phyloP scores from a whole-genome alignment of 2,329 filamentous ascomycete species.

The Beauveria bassiana region DNA sequence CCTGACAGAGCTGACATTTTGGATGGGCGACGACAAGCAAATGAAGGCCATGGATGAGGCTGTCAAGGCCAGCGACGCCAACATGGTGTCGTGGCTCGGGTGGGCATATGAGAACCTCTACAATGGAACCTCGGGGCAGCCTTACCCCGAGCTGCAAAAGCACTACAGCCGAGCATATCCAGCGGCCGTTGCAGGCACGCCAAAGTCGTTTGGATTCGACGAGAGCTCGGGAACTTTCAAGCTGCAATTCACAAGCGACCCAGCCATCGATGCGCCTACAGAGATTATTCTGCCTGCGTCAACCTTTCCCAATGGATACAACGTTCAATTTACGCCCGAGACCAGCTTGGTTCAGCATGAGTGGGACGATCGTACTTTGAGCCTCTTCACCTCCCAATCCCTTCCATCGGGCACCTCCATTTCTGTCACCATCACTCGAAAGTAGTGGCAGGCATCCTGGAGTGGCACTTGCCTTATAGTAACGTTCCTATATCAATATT shows the following conservation, averaged over 20 bases:
- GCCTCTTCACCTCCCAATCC: conserved; percentile 11
- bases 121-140: conserved; percentile 12
- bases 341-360: conserved; percentile 9
- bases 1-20: conserved; percentile 15
- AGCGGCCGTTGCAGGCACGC: conserved; percentile 13
- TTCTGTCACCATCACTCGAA: conserved; percentile 7
- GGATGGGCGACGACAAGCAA: conserved; percentile 15
- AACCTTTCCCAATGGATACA: conserved; percentile 13
- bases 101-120: conserved; percentile 18
- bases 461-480: background rate
- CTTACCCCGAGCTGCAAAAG: conserved; percentile 13
- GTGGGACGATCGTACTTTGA: conserved; percentile 12
- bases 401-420: background rate
- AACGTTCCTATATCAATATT: background rate
- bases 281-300: conserved; percentile 14
- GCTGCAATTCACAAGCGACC: conserved; percentile 12
- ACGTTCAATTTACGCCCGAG: conserved; percentile 5
- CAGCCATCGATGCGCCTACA: conserved; percentile 12
- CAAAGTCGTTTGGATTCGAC: conserved; percentile 13
- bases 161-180: conserved; percentile 16
- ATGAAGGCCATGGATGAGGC: conserved; percentile 13
- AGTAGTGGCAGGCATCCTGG: background rate
- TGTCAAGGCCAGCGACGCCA: conserved; percentile 13
- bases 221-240: conserved; percentile 9
- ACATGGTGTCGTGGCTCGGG: conserved; percentile 16